Percentiles rank a stretch among this genome's conserved stretches.
Conservation (phyloP, 1,284 basidiomycete genomes). For the Ceratobasidium sp. region DNA sequence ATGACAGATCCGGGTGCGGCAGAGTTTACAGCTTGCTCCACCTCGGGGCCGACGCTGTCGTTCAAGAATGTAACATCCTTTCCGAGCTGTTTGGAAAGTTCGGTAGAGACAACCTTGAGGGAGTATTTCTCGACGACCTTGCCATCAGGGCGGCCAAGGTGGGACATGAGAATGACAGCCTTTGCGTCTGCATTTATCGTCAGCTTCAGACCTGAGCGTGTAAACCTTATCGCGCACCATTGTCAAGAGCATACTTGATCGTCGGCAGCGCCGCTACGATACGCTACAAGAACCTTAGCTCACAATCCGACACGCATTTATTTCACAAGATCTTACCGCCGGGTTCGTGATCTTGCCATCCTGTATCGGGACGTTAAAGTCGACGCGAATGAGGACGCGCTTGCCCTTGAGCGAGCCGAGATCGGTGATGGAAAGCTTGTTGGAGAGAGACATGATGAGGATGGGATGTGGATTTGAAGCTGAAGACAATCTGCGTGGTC, state of each 20-base stretch:
- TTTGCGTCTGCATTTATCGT: constrained; percentile 72
- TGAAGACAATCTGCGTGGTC: background rate
- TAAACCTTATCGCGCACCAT: constrained; percentile 63
- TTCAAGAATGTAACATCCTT: constrained; percentile 83
- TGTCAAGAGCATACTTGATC: constrained; percentile 92
- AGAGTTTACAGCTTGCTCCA: constrained; percentile 79
- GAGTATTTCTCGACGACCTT: constrained; percentile 91
- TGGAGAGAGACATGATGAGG: constrained; percentile 94
- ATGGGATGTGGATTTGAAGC: constrained; percentile 37
- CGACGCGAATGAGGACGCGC: constrained; percentile 95
- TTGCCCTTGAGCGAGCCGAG: constrained; percentile 84
- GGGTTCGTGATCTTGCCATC: constrained; percentile 95
- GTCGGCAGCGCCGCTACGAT: constrained; percentile 97
- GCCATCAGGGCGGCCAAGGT: constrained; percentile 97
- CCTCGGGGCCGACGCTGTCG: constrained; percentile 88
- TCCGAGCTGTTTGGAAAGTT: constrained; percentile 75
- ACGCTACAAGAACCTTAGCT: constrained; percentile 65
- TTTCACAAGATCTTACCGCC: constrained; percentile 67
- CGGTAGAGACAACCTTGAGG: constrained; percentile 84
- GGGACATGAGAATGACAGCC: constrained; percentile 94
- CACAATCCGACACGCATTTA: constrained; percentile 19
- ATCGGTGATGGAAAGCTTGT: constrained; percentile 93
- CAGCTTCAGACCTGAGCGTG: constrained; percentile 8
- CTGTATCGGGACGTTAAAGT: constrained; percentile 97
- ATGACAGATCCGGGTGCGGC: constrained; percentile 84